Evolutionary conservation across 2,329 filamentous ascomycete species (phyloP).

Genomic region (Mariannaea sp.): DNA sequence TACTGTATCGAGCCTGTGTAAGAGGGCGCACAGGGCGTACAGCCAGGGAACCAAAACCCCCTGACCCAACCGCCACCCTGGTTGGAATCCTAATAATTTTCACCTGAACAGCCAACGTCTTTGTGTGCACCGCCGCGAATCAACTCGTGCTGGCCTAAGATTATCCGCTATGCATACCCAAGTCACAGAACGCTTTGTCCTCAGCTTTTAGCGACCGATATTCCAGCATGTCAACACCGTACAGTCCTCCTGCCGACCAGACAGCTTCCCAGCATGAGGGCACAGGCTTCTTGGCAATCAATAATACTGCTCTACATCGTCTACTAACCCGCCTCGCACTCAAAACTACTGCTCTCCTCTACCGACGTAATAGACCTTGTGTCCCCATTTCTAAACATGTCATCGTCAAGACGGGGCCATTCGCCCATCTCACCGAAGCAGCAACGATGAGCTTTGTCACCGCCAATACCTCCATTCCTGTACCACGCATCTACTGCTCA

Average conservation of each 20-base stretch:
- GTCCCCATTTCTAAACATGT: constrained; percentile 36
- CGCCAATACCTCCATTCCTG: constrained; percentile 28
- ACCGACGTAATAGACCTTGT: constrained; percentile 30
- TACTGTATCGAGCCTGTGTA: no score
- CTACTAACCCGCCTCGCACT: constrained; percentile 35
- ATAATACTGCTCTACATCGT: constrained; percentile 36
- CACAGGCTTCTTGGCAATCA: constrained; percentile 37
- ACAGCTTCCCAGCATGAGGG: constrained; percentile 24
- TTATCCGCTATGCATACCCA: no score
- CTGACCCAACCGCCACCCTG: no score
- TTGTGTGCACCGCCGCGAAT: no score
- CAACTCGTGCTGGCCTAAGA: no score
- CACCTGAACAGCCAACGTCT: no score
- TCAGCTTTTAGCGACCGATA: no score
- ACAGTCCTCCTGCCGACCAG: constrained; percentile 5
- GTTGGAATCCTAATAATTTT: no score
- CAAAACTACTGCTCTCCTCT: constrained; percentile 37
- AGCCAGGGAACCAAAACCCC: no score
- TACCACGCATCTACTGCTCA: constrained; percentile 28
- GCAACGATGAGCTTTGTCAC: constrained; percentile 30
- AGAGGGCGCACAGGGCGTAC: no score
- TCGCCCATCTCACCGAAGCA: constrained; percentile 31
- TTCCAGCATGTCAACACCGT: no score
- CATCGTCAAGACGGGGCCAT: constrained; percentile 32
- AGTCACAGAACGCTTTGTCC: no score